These are phyloP conservation scores for Smittium culicis DNA, from an alignment of 371 early-diverging fungal genomes.

Conservation along the genomic window DNA sequence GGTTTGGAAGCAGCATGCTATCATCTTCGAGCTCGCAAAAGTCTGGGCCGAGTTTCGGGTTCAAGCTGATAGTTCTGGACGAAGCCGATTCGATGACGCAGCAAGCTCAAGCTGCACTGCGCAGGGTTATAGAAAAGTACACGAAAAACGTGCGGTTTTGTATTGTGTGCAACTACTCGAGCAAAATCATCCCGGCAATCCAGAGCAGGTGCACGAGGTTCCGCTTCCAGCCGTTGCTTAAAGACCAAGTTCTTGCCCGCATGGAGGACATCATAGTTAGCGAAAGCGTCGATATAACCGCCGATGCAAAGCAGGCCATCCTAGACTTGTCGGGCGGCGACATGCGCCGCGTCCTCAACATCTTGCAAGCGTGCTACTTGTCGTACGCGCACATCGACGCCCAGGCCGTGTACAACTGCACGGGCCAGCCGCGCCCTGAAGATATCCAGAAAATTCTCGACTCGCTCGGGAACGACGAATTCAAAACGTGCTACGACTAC, in stretches of 20 bases:
- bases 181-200: slow-evolving; percentile 96
- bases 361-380: slow-evolving; percentile 78
- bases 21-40: slow-evolving; percentile 34
- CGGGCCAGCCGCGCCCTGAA: slow-evolving; percentile 77
- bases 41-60: slow-evolving; percentile 16
- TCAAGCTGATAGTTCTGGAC: slow-evolving; percentile 94
- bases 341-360: slow-evolving; percentile 93
- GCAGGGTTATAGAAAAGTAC: slow-evolving; percentile 96
- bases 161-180: slow-evolving; percentile 97
- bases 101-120: slow-evolving; percentile 89
- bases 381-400: slow-evolving; percentile 64
- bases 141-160: slow-evolving; percentile 95
- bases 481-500: slow-evolving; percentile 52
- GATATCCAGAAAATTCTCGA: slow-evolving; percentile 67
- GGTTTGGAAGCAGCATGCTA: slow-evolving; percentile 38
- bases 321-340: slow-evolving; percentile 77
- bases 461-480: slow-evolving; percentile 69
- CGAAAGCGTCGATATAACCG: slow-evolving; percentile 72
- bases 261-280: slow-evolving; percentile 54
- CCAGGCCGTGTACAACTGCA: slow-evolving; percentile 70
- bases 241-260: slow-evolving; percentile 56
- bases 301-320: slow-evolving; percentile 67
- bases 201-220: slow-evolving; percentile 98
- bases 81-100: slow-evolving; percentile 98
- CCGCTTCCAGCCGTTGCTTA: slow-evolving; percentile 82